Evolutionary conservation across 2,329 filamentous ascomycete species (phyloP).

Genomic region (Cryphonectria japonica): DNA sequence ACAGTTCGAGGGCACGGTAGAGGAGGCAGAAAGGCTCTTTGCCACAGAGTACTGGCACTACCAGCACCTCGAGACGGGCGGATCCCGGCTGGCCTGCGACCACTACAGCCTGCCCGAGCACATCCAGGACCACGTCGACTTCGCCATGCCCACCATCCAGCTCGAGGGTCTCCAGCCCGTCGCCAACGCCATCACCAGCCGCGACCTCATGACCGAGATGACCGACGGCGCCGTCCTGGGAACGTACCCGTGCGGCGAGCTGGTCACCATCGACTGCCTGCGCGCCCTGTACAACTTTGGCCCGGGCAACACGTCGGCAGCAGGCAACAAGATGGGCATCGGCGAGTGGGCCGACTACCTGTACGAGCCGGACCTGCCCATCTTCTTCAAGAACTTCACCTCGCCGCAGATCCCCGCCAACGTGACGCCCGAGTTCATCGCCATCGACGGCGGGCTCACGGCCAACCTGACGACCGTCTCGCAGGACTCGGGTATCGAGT

Average conservation of each 20-base stretch:
- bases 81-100: conserved; percentile 19
- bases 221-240: background rate
- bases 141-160: conserved; percentile 26
- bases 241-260: conserved; percentile 10
- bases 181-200: conserved; percentile 10
- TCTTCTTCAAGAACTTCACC: conserved; percentile 23
- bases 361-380: conserved; percentile 35
- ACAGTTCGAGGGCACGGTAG: conserved; percentile 15
- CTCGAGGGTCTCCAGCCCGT: conserved; percentile 26
- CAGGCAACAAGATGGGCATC: conserved; percentile 33
- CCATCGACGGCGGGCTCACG: conserved; percentile 23
- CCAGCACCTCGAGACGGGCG: conserved; percentile 12
- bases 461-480: conserved; percentile 26
- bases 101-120: conserved; percentile 20
- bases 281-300: conserved; percentile 31
- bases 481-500: conserved; percentile 38
- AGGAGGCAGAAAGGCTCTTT: conserved; percentile 18
- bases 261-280: conserved; percentile 17
- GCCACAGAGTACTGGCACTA: conserved; percentile 22
- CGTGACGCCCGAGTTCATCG: conserved; percentile 22
- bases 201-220: conserved; percentile 2
- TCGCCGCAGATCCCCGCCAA: conserved; percentile 26
- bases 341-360: conserved; percentile 41
- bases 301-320: conserved; percentile 20
- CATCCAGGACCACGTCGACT: conserved; percentile 14